Evolutionary conservation across 2,329 filamentous ascomycete genomes (phyloP).

Genomic region (Mycosphaerella sp.): DNA sequence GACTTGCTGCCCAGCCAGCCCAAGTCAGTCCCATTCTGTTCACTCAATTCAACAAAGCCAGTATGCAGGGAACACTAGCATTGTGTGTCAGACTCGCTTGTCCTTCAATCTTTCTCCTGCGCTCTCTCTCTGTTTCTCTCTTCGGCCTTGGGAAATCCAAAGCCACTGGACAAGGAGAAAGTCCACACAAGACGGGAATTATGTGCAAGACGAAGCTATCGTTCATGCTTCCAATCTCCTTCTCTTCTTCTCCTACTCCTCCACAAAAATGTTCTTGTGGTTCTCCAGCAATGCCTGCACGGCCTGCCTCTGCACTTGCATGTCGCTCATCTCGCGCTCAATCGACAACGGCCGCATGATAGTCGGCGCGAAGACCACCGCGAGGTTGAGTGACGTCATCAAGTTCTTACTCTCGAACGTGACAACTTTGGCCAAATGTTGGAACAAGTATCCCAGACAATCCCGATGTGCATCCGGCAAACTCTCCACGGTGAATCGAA

Average conservation of each 20-base stretch:
- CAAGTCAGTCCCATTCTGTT: neutral
- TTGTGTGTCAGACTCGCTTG: too few species aligned
- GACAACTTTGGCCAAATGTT: slow-evolving; percentile 84
- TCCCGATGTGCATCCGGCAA: slow-evolving; percentile 80
- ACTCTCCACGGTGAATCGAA: slow-evolving; percentile 67
- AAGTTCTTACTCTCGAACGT: slow-evolving; percentile 76
- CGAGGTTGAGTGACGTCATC: slow-evolving; percentile 94
- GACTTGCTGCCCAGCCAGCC: too few species aligned
- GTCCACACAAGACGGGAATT: neutral
- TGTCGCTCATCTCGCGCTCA: slow-evolving; percentile 92
- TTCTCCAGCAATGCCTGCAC: slow-evolving; percentile 93
- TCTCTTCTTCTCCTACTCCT: neutral
- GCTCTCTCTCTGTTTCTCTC: too few species aligned
- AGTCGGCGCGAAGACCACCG: slow-evolving; percentile 95
- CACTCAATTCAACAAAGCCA: neutral
- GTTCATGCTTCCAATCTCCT: neutral
- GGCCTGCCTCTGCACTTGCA: slow-evolving; percentile 84
- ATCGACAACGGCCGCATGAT: slow-evolving; percentile 90
- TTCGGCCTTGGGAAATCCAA: neutral
- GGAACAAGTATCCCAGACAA: slow-evolving; percentile 86
- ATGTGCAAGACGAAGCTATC: neutral
- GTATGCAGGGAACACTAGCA: neutral
- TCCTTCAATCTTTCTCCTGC: too few species aligned
- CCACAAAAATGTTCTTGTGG: slow-evolving; percentile 66
- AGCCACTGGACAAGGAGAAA: neutral